Evolutionary conservation across 2,329 filamentous ascomycete genomes (phyloP).

Genomic region (Fusarium ramigenum): DNA sequence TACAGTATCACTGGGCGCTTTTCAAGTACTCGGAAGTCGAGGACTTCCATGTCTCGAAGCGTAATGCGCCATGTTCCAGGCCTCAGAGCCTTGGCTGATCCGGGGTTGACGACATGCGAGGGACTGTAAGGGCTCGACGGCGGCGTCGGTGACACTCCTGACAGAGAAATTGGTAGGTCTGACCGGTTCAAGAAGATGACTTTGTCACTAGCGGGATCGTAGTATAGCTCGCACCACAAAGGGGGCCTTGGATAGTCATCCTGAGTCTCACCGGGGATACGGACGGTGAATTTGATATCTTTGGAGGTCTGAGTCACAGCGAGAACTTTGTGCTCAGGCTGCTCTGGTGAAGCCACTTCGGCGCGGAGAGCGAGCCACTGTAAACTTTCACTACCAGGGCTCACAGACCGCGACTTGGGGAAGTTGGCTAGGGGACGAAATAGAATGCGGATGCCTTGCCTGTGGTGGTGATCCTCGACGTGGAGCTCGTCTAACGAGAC

Average conservation of each 20-base stretch:
- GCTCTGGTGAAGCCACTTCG: constrained; percentile 61
- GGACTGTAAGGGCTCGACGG: constrained; percentile 53
- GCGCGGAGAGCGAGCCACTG: constrained; percentile 66
- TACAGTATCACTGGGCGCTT: constrained; percentile 59
- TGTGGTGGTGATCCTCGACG: constrained; percentile 62
- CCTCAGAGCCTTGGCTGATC: constrained; percentile 56
- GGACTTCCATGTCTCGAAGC: constrained; percentile 58
- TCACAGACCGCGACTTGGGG: constrained; percentile 62
- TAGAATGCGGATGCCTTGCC: constrained; percentile 65
- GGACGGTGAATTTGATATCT: constrained; percentile 69
- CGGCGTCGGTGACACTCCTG: constrained; percentile 55
- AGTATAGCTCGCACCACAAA: constrained; percentile 69
- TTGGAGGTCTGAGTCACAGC: constrained; percentile 68
- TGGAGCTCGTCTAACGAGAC: constrained; percentile 65
- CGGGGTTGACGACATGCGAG: constrained; percentile 55
- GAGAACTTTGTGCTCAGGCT: constrained; percentile 65
- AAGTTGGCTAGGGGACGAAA: constrained; percentile 64
- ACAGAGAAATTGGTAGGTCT: constrained; percentile 62
- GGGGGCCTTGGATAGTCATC: constrained; percentile 57
- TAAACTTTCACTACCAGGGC: constrained; percentile 65
- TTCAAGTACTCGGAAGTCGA: constrained; percentile 68
- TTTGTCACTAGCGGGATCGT: constrained; percentile 67
- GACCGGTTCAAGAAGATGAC: constrained; percentile 66
- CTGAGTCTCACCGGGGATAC: constrained; percentile 60
- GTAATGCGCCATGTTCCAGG: constrained; percentile 68